These are phyloP conservation scores for Linanthus parryae DNA, from an alignment of 148 eudicot genomes.

Conservation along the genomic window DNA sequence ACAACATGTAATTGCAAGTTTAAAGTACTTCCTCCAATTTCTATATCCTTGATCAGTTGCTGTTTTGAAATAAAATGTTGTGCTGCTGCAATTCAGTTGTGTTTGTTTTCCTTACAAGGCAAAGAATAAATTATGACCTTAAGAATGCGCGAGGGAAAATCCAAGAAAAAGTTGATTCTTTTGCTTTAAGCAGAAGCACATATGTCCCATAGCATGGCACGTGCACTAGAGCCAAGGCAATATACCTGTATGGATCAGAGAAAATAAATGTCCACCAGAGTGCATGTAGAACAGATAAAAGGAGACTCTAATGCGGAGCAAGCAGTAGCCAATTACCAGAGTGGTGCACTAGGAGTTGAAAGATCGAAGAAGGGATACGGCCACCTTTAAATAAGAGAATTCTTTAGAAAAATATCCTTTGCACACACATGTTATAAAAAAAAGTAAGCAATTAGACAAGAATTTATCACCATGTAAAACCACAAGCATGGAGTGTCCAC, in stretches of 20 bases:
- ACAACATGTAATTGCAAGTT: too few species aligned
- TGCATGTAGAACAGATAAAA: neutral
- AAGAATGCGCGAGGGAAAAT: conserved; percentile 44
- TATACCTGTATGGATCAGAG: conserved; percentile 54
- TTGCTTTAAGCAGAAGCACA: conserved; percentile 47
- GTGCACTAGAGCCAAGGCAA: conserved; percentile 57
- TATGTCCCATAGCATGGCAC: conserved; percentile 69
- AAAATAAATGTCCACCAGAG: neutral
- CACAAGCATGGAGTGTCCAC: conserved; percentile 79
- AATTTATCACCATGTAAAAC: conserved; percentile 49
- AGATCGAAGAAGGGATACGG: conserved; percentile 95
- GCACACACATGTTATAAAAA: too few species aligned
- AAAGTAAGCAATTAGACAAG: neutral
- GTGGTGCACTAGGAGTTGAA: conserved; percentile 72
- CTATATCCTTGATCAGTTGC: too few species aligned
- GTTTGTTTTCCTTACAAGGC: neutral
- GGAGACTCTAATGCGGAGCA: neutral
- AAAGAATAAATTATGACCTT: conserved; percentile 32
- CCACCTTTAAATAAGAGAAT: conserved; percentile 56
- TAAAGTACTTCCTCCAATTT: too few species aligned
- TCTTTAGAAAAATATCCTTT: neutral
- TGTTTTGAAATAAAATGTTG: too few species aligned
- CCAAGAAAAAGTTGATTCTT: conserved; percentile 39
- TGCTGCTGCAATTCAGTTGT: too few species aligned
- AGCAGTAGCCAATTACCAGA: conserved; percentile 45